Conservation (phyloP, 371 early-diverging fungal genomes). For the Apophysomyces sp. region DNA sequence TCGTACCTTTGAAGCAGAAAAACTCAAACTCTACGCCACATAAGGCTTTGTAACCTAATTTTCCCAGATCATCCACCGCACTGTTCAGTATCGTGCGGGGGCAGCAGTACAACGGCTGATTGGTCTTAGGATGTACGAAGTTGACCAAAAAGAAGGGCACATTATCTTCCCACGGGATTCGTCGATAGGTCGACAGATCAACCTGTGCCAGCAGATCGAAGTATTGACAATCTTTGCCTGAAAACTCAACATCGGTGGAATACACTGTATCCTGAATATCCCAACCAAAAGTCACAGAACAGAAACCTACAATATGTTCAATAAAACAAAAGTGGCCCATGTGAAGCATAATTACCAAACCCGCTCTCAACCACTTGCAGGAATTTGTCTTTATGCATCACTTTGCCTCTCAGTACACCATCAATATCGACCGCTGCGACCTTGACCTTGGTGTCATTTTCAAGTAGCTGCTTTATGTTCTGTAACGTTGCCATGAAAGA, state of each 20-base stretch:
- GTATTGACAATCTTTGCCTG: slow-evolving; percentile 46
- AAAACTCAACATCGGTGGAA: slow-evolving; percentile 21
- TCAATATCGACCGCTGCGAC: slow-evolving; percentile 79
- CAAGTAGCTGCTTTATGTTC: slow-evolving; percentile 29
- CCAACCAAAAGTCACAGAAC: slow-evolving; percentile 87
- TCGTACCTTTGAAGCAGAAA: slow-evolving; percentile 77
- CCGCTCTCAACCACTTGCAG: slow-evolving; percentile 62
- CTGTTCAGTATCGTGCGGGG: slow-evolving; percentile 66
- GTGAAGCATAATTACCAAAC: slow-evolving; percentile 74
- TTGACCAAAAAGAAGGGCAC: slow-evolving; percentile 76
- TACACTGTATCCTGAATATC: slow-evolving; percentile 69
- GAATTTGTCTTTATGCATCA: slow-evolving; percentile 70
- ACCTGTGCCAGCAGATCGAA: slow-evolving; percentile 70
- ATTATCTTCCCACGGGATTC: slow-evolving; percentile 78
- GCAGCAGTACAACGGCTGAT: slow-evolving; percentile 62
- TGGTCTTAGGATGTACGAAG: slow-evolving; percentile 57
- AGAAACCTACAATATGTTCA: slow-evolving; percentile 60
- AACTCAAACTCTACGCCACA: slow-evolving; percentile 85
- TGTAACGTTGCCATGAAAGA: slow-evolving; percentile 20
- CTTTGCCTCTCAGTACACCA: slow-evolving; percentile 77
- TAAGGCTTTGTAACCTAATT: slow-evolving; percentile 56
- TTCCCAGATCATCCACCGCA: slow-evolving; percentile 38
- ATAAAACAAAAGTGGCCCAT: no score
- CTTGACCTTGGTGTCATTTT: slow-evolving; percentile 48
- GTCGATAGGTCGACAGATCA: slow-evolving; percentile 65